These are phyloP conservation scores for Paratinospora sagittata DNA, from an alignment of 164 flowering plant species.

Conservation along the genomic window DNA sequence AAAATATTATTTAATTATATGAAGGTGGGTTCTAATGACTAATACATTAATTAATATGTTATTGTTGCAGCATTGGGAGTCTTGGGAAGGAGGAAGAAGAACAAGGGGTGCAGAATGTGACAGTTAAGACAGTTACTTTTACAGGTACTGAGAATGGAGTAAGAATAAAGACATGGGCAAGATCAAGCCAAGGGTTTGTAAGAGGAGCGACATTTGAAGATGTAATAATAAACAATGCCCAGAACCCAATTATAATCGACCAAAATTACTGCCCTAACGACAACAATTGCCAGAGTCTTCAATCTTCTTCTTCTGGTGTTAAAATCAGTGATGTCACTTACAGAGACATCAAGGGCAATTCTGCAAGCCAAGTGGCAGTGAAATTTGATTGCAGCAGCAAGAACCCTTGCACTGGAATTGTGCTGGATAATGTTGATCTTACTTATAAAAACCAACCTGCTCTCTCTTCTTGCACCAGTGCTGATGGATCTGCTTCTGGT, in stretches of 20 bases:
- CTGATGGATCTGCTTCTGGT: not conserved
- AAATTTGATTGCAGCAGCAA: conserved; percentile 13
- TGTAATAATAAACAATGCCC: conserved; percentile 1
- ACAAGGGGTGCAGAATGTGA: conserved; percentile 14
- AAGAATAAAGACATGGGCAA: conserved; percentile 9
- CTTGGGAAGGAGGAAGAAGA: not conserved
- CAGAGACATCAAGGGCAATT: not conserved
- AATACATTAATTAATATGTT: not conserved
- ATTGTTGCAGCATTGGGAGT: conserved; percentile 5
- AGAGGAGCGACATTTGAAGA: not conserved
- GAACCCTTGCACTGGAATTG: not conserved
- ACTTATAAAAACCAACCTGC: conserved; percentile 4
- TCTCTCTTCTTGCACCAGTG: conserved; percentile 6
- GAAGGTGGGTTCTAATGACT: no score
- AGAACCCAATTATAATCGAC: conserved; percentile 19
- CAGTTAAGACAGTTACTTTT: conserved; percentile 8
- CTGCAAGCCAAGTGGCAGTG: conserved; percentile 5
- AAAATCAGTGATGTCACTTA: conserved; percentile 11
- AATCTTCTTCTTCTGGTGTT: conserved; percentile 4
- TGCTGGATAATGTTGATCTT: conserved; percentile 3
- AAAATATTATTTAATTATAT: no score
- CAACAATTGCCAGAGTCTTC: conserved; percentile 1
- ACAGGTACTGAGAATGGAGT: conserved; percentile 5
- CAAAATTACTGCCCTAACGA: conserved; percentile 12
- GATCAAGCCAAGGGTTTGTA: conserved; percentile 2